Evolutionary conservation across 2,329 filamentous ascomycete species (phyloP), one percentile per base, ranked within the genome.

Genomic region (Teratosphaeria destructans): DNA sequence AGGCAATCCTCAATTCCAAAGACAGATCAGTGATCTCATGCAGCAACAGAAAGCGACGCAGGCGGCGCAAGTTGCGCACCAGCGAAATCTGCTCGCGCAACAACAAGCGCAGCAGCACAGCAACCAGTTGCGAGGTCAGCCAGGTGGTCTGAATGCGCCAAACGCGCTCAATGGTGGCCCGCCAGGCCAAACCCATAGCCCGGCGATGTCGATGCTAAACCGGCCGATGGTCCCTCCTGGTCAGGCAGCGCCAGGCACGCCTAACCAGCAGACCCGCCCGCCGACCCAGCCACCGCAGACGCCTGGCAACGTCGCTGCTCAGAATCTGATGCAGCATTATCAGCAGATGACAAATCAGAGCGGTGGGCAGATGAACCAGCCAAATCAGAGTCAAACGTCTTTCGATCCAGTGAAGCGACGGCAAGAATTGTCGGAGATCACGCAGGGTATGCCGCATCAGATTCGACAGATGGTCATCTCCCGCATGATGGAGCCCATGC

Each of bases 131-230:
- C 67, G 76, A 71, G 73, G 76, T 61, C 73, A 81, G 69, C 65
- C 77, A 67, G 76, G 77, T 60, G 72, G 77, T 11, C 68, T 80
- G 37, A 78, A 77, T 59, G 69, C 75, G 12, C 74, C 54, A 66
- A 74, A 62, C 69, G 73, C 55, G 65, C 73, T 56, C 68, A 75
- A 63, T 70, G 76, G 64, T 19, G 67, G 65, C 14, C 61, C 64
- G 23, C 57, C 59, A 23, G 67, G 61, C 14, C 68, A 67, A 53
- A 59, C 62, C 39, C 66, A 68, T 37, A 78, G 74, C 59, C 76
- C 76, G 37, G 76, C 74, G 4, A 80, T 80, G 78, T 73, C 76
- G 1, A 78, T 78, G 72, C 71, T 81, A 26, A 81, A 76, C 35
- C 72, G 76, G 19, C 76, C 78, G 1, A 77, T 81, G 71, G 71